phyloP scores from a whole-genome alignment of 2,329 filamentous ascomycete species.

The Botrytis medusae region DNA sequence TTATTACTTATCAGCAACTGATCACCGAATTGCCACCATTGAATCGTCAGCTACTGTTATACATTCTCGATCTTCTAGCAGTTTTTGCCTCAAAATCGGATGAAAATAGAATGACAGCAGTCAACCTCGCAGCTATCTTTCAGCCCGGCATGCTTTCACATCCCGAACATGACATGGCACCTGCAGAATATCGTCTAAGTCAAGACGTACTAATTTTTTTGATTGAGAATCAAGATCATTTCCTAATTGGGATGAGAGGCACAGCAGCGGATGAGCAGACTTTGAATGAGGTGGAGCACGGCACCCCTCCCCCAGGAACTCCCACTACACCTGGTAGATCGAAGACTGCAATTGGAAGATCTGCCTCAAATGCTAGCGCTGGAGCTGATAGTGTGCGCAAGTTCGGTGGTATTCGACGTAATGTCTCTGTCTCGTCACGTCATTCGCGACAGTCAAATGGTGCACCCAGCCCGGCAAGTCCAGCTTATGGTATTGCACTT shows the following conservation, averaged over 20 bases:
- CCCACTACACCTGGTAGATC: constrained; percentile 52
- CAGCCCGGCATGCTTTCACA: constrained; percentile 96
- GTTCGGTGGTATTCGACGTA: constrained; percentile 76
- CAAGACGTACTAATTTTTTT: constrained; percentile 97
- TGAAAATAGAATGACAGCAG: constrained; percentile 93
- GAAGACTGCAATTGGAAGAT: constrained; percentile 65
- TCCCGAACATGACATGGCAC: constrained; percentile 91
- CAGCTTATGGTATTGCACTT: constrained; percentile 54
- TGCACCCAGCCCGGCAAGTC: constrained; percentile 67
- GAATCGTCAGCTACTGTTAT: constrained; percentile 89
- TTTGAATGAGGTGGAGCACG: constrained; percentile 64
- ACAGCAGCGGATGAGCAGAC: constrained; percentile 89
- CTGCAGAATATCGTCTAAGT: constrained; percentile 88
- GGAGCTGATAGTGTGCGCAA: constrained; percentile 84
- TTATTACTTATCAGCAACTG: constrained; percentile 78
- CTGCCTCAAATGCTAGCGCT: constrained; percentile 83
- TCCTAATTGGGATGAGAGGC: constrained; percentile 96
- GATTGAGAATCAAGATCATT: constrained; percentile 98
- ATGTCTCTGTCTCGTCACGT: constrained; percentile 89
- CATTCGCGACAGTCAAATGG: constrained; percentile 75
- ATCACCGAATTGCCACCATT: constrained; percentile 92
- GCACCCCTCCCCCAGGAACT: constrained; percentile 52
- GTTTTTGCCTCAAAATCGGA: constrained; percentile 97
- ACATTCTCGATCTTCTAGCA: constrained; percentile 91
- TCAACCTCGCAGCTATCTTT: constrained; percentile 94